Evolutionary conservation across 805 yeast species (phyloP).

Genomic region (Cyberlindnera amylophila): DNA sequence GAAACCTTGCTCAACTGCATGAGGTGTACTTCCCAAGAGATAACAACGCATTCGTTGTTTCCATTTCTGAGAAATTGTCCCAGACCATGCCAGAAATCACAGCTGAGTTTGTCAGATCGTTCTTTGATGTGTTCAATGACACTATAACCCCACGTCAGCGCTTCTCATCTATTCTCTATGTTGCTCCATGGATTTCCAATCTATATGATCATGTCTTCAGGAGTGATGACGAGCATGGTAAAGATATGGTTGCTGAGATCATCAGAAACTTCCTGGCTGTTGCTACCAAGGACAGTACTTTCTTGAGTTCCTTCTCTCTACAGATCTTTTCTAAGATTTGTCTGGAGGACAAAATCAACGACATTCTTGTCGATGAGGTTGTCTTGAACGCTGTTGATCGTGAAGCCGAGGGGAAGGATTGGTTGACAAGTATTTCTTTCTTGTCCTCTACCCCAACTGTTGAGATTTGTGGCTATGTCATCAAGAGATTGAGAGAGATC

Average conservation of each 20-base stretch:
- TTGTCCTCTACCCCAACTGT: constrained; percentile 63
- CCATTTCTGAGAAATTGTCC: constrained; percentile 57
- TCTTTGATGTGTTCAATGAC: constrained; percentile 48
- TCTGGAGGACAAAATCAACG: constrained; percentile 54
- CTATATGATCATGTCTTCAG: constrained; percentile 54
- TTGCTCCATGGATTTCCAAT: constrained; percentile 74
- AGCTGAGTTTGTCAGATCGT: constrained; percentile 46
- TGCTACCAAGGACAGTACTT: constrained; percentile 45
- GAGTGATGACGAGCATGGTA: constrained; percentile 53
- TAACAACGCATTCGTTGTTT: constrained; percentile 54
- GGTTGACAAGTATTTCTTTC: constrained; percentile 61
- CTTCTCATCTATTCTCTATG: constrained; percentile 36
- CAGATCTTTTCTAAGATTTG: constrained; percentile 67
- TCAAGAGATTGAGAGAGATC: constrained; percentile 51
- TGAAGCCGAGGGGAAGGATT: constrained; percentile 69
- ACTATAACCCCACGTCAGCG: constrained; percentile 31
- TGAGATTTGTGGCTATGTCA: constrained; percentile 65
- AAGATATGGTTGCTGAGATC: constrained; percentile 54
- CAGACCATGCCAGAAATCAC: constrained; percentile 54
- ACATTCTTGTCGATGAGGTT: constrained; percentile 65
- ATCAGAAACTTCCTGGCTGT: constrained; percentile 59
- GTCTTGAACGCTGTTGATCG: constrained; percentile 71
- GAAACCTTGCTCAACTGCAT: constrained; percentile 48
- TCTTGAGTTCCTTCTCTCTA: constrained; percentile 51
- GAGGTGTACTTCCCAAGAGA: constrained; percentile 68